These are phyloP conservation scores for Laetiporus sulphureus DNA, from an alignment of 1,284 basidiomycete genomes.

Conservation along the genomic window DNA sequence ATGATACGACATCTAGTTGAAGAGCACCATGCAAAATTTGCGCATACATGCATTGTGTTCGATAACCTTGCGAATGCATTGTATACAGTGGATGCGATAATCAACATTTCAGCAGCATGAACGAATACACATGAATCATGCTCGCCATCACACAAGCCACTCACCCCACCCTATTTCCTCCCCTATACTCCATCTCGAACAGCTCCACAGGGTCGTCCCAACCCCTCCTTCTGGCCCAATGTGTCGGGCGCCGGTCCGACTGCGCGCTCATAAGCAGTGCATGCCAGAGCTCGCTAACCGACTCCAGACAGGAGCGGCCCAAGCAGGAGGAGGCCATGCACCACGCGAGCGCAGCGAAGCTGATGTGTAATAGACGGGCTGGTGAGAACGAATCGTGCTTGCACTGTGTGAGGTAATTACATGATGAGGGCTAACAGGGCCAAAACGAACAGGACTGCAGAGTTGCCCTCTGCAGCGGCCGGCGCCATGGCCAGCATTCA, in stretches of 20 bases:
- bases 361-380: conserved; percentile 21
- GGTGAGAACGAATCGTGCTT: background rate
- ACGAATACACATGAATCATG: too few relatives aligned
- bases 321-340: conserved; percentile 63
- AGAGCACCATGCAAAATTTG: too few relatives aligned
- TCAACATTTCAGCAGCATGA: too few relatives aligned
- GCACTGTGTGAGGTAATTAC: conserved; percentile 26
- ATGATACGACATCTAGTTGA: too few relatives aligned
- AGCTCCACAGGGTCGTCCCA: conserved; percentile 40
- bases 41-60: too few relatives aligned
- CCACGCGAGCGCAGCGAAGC: conserved; percentile 48
- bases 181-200: conserved; percentile 56
- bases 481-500: background rate
- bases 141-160: too few relatives aligned
- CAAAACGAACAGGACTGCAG: background rate
- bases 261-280: conserved; percentile 22
- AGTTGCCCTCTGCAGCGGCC: too few relatives aligned
- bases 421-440: conserved; percentile 26
- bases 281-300: conserved; percentile 41
- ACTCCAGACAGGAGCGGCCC: conserved; percentile 40
- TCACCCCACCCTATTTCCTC: conserved; percentile 17
- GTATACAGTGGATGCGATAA: too few relatives aligned
- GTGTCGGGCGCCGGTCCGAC: conserved; percentile 22
- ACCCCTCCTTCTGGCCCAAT: conserved; percentile 27
- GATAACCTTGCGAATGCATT: too few relatives aligned